Base-by-base conservation (phyloP, 2,329 filamentous ascomycete genomes). In the Xylaria sp. region DNA sequence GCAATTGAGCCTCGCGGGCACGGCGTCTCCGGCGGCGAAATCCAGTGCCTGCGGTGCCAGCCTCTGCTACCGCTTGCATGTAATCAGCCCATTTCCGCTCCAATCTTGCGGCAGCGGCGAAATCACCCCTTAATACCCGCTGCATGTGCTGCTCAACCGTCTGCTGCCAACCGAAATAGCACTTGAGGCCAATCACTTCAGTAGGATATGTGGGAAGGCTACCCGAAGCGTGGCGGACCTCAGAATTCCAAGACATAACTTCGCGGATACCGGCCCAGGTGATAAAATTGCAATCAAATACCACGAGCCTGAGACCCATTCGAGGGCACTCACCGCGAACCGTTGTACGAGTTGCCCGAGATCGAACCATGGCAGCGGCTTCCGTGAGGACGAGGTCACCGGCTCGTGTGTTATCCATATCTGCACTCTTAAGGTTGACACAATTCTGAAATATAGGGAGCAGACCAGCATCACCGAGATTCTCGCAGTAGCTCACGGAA, bases 111-210 rank as follows among this genome's bases (percentile, higher is more conserved):
- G 96, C 96, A 0, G 92, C 86, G 0, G 85, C 84, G 67, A 93
- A 87, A 70, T 97, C 92, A 6, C 93, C 93, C 4, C 88, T 85
- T 60, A 97, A 80, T 0, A 98, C 93, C 3, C 94, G 89, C 82
- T 94, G 95, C 62, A 90, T 94, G 80, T 98, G 95, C 79, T 98
- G 94, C 73, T 98, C 92, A 4, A 98, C 94, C 0, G 94, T 98
- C 82, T 93, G 93, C 81, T 98, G 95, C 88, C 93, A 98, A 50
- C 92, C 93, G 79, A 97, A 97, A 83, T 95, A 98, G 80, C 94
- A 97, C 80, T 97, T 98, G 51, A 98, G 86, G 5, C 90, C 85
- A 68, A 98, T 93, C 66, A 97, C 88, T 77, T 97, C 91, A 0
- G 89, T 88, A 0, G 93, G 92, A 74, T 91, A 94, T 0, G 86